Percentiles rank a stretch among this genome's conserved stretches.
phyloP scores from a whole-genome alignment of 169 alveolate genomes.

The Cryptosporidium canis region DNA sequence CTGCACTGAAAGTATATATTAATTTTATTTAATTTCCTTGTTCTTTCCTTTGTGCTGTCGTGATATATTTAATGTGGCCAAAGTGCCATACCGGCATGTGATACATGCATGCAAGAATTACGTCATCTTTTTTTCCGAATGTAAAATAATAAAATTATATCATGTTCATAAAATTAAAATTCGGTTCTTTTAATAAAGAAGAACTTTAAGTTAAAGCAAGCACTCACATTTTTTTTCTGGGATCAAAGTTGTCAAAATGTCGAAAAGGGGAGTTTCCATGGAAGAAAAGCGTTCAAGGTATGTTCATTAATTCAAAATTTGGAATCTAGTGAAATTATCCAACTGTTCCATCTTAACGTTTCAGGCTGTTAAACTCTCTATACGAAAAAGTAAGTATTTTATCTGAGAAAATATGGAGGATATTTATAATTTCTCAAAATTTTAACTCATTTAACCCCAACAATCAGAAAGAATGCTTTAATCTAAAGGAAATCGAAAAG shows the following conservation, averaged over 20 bases:
- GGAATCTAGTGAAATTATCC: background rate
- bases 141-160: background rate
- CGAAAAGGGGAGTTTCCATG: constrained; percentile 71
- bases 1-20: background rate
- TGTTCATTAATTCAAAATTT: background rate
- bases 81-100: background rate
- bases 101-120: constrained; percentile 65
- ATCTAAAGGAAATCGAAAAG: constrained; percentile 83
- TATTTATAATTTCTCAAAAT: background rate
- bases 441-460: background rate
- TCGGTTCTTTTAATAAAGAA: background rate
- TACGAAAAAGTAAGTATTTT: constrained; percentile 51
- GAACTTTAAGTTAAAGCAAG: background rate
- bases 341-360: background rate
- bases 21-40: background rate
- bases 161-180: background rate
- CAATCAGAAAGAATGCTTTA: constrained; percentile 80
- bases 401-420: background rate
- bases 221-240: too few relatives aligned
- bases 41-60: background rate
- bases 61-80: background rate
- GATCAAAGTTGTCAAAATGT: background rate
- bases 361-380: constrained; percentile 46
- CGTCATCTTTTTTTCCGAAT: background rate
- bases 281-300: constrained; percentile 73